Evolutionary conservation across 768 basidiomycete genomes (phyloP).

Genomic region (Auricularia sp.): DNA sequence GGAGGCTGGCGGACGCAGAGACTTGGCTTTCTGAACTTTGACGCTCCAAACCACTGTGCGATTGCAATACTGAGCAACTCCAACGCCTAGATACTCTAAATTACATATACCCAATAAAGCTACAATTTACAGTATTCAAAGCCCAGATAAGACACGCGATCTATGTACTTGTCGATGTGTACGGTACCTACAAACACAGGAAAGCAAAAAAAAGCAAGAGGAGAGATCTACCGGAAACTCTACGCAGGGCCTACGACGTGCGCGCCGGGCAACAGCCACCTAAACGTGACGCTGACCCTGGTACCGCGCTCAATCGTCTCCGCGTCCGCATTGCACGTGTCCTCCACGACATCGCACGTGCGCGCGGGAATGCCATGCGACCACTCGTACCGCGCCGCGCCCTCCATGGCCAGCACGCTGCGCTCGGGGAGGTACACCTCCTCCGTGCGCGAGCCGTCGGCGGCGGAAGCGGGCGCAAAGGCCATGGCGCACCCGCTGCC

Average conservation of each 20-base stretch:
- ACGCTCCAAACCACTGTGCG: too few species aligned
- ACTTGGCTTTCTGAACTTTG: too few species aligned
- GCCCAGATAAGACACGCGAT: too few species aligned
- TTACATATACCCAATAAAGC: too few species aligned
- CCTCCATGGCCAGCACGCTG: slow-evolving; percentile 67
- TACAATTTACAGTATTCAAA: too few species aligned
- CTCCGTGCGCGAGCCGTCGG: slow-evolving; percentile 9
- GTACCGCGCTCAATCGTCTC: slow-evolving; percentile 42
- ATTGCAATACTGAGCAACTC: too few species aligned
- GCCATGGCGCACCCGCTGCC: slow-evolving; percentile 74
- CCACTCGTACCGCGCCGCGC: slow-evolving; percentile 79
- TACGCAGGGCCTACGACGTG: slow-evolving; percentile 51
- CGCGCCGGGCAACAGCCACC: slow-evolving; percentile 79
- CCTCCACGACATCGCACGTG: slow-evolving; percentile 45
- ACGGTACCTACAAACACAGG: too few species aligned
- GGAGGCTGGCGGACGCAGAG: too few species aligned
- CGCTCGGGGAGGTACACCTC: slow-evolving; percentile 67
- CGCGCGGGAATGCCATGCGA: slow-evolving; percentile 74
- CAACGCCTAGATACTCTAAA: too few species aligned
- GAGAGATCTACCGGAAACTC: too few species aligned
- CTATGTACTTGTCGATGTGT: too few species aligned
- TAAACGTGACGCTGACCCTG: slow-evolving; percentile 74
- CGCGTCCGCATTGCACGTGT: slow-evolving; percentile 16
- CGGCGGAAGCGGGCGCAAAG: slow-evolving; percentile 32
- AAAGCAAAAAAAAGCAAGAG: too few species aligned